These are phyloP conservation scores for Fusarium chaquense DNA, from an alignment of 2,329 filamentous ascomycete genomes.

Conservation along the genomic window DNA sequence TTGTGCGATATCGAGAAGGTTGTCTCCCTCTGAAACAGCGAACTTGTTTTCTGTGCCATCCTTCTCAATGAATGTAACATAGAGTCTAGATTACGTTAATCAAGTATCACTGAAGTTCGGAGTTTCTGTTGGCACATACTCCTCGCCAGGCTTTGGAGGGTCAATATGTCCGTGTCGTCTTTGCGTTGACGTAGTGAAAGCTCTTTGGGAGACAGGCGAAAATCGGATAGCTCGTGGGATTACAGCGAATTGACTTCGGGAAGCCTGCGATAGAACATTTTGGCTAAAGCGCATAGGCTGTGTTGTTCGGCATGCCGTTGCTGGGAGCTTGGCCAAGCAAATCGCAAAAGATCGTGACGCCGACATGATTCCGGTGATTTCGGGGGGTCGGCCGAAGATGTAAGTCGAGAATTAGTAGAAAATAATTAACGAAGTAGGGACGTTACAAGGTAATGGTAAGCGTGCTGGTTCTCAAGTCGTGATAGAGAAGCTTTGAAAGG, in stretches of 20 bases:
- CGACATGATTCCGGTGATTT: conserved; percentile 47
- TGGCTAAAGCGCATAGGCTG: conserved; percentile 43
- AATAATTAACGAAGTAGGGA: conserved; percentile 8
- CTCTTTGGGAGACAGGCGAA: conserved; percentile 52
- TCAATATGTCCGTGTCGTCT: conserved; percentile 82
- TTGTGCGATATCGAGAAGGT: conserved; percentile 94
- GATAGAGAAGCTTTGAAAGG: conserved; percentile 27
- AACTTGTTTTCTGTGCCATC: conserved; percentile 81
- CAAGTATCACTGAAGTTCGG: not conserved
- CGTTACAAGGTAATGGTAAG: conserved; percentile 12
- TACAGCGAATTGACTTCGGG: conserved; percentile 41
- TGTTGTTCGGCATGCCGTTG: conserved; percentile 48
- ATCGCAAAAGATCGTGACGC: conserved; percentile 51
- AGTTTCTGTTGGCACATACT: conserved; percentile 67
- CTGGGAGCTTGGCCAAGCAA: conserved; percentile 51
- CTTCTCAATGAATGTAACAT: conserved; percentile 94
- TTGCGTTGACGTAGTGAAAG: conserved; percentile 74
- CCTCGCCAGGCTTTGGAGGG: conserved; percentile 89
- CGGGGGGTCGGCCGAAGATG: conserved; percentile 24
- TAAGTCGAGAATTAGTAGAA: conserved; percentile 11
- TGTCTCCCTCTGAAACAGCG: conserved; percentile 86
- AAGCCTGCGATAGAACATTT: conserved; percentile 20
- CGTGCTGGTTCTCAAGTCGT: conserved; percentile 12
- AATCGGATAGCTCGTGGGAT: conserved; percentile 22
- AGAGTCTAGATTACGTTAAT: conserved; percentile 68